These are phyloP conservation scores for Xanthoparmelia taractica DNA, from an alignment of 495 filamentous ascomycete species.

Conservation along the genomic window DNA sequence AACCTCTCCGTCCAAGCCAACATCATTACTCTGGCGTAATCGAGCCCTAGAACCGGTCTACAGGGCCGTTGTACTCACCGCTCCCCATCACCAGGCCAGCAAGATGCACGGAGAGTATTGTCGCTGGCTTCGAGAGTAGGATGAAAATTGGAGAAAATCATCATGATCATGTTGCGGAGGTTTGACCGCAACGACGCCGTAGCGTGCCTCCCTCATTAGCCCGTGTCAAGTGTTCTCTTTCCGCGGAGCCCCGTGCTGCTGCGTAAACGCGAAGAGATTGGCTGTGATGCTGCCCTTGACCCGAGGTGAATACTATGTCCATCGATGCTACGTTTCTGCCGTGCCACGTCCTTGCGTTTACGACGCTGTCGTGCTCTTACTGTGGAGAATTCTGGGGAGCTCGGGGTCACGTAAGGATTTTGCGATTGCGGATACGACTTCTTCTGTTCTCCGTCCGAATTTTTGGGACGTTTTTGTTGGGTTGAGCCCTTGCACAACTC, in stretches of 20 bases:
- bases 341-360: background rate
- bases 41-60: background rate
- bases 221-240: background rate
- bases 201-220: background rate
- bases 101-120: background rate
- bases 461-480: background rate
- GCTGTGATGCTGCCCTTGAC: background rate
- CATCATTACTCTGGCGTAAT: background rate
- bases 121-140: background rate
- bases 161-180: background rate
- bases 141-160: background rate
- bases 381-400: background rate
- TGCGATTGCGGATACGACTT: constrained; percentile 2
- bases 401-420: background rate
- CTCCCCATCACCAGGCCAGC: background rate
- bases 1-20: background rate
- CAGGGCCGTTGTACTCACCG: background rate
- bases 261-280: constrained; percentile 2
- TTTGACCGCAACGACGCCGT: background rate
- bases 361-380: background rate
- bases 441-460: background rate
- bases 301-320: background rate
- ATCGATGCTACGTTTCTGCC: background rate
- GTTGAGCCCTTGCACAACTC: constrained; percentile 1
- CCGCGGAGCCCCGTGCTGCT: background rate